Evolutionary conservation across 768 basidiomycete genomes (phyloP).

Genomic region (Stropharia rugosoannulata): DNA sequence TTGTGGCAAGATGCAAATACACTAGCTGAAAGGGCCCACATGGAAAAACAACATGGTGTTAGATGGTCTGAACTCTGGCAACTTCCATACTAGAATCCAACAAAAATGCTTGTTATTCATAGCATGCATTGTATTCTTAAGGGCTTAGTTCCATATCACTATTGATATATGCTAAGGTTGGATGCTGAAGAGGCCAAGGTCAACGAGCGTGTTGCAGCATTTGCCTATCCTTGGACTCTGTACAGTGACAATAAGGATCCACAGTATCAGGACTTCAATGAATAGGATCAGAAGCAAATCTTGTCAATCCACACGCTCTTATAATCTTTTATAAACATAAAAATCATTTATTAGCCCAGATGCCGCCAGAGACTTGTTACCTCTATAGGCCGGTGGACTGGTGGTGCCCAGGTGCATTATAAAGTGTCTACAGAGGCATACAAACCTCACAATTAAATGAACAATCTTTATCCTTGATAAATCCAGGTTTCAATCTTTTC

Average conservation of each 20-base stretch:
- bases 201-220: neutral
- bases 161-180: slow-evolving; percentile 9
- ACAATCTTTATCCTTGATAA: too few relatives aligned
- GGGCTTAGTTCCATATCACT: slow-evolving; percentile 22
- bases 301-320: neutral
- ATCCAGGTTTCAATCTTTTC: too few relatives aligned
- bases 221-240: neutral
- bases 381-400: too few relatives aligned
- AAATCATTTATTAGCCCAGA: too few relatives aligned
- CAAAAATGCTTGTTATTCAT: slow-evolving; percentile 15
- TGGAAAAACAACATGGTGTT: slow-evolving; percentile 12
- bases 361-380: too few relatives aligned
- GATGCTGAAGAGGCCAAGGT: neutral
- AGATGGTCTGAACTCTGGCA: slow-evolving; percentile 15
- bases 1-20: slow-evolving; percentile 19
- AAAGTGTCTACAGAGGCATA: too few relatives aligned
- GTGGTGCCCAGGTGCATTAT: too few relatives aligned
- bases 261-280: neutral
- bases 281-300: neutral
- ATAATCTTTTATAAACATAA: too few relatives aligned
- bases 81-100: slow-evolving; percentile 18
- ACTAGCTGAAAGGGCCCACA: neutral
- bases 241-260: neutral
- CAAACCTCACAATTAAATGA: too few relatives aligned
- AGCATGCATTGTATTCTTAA: slow-evolving; percentile 14